phyloP scores from a whole-genome alignment of 23 red algal species.

The Gracilaria vermiculophylla region DNA sequence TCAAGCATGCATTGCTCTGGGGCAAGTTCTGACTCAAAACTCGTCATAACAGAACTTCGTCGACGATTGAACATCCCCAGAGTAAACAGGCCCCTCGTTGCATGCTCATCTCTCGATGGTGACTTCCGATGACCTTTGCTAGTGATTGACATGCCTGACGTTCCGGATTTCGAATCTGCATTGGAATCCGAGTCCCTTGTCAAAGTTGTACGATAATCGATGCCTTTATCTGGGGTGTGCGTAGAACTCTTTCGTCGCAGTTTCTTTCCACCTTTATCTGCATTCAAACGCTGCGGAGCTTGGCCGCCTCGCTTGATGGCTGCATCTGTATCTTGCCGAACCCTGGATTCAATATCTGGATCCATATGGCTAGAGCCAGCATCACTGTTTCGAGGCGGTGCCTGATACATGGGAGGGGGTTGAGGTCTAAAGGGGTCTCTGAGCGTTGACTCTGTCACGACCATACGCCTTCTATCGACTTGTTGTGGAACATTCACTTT shows the following conservation, averaged over 20 bases:
- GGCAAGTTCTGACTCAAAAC: conserved; percentile 58
- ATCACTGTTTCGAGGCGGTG: not conserved
- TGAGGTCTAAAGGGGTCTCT: conserved; percentile 49
- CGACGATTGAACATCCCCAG: conserved; percentile 60
- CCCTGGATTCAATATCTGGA: not conserved
- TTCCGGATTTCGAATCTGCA: not conserved
- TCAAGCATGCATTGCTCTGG: conserved; percentile 59
- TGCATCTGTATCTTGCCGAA: conserved; percentile 18
- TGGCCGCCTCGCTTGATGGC: conserved; percentile 32
- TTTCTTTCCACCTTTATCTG: conserved; percentile 19
- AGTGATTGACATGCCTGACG: conserved; percentile 6
- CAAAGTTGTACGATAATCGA: conserved; percentile 26
- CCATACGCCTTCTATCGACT: conserved; percentile 7
- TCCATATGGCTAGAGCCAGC: not conserved
- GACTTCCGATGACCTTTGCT: conserved; percentile 25
- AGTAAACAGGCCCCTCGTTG: conserved; percentile 48
- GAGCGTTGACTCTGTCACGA: conserved; percentile 48
- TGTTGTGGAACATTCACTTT: conserved; percentile 1
- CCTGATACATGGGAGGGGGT: not conserved
- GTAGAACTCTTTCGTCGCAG: conserved; percentile 53
- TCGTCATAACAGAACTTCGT: conserved; percentile 48
- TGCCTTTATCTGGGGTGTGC: conserved; percentile 20
- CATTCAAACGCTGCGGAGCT: conserved; percentile 21
- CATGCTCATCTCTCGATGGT: conserved; percentile 62
- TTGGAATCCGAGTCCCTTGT: conserved; percentile 20